Conservation (phyloP, 805 yeast species). For the Lachancea lanzarotensis region DNA sequence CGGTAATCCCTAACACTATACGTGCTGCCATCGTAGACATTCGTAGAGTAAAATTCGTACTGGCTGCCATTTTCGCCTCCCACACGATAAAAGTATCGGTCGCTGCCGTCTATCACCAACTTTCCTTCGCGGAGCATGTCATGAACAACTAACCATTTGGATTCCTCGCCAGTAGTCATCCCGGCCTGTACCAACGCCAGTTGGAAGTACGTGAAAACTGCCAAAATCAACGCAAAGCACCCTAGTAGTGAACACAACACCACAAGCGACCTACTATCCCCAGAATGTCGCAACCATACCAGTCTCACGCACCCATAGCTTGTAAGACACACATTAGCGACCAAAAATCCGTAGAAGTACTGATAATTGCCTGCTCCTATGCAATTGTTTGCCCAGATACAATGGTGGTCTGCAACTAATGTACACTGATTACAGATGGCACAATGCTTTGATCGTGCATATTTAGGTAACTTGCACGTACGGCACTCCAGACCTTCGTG, state of each 20-base stretch:
- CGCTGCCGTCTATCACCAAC: slow-evolving; percentile 23
- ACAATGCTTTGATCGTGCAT: slow-evolving; percentile 74
- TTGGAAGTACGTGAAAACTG: slow-evolving; percentile 42
- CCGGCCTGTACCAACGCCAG: slow-evolving; percentile 51
- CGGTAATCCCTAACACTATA: slow-evolving; percentile 14
- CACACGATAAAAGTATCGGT: slow-evolving; percentile 7
- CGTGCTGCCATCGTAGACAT: slow-evolving; percentile 23
- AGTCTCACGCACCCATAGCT: slow-evolving; percentile 38
- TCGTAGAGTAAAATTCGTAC: slow-evolving; percentile 22
- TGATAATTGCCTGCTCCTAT: slow-evolving; percentile 60
- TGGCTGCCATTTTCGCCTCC: slow-evolving; percentile 4
- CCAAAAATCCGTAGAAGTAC: slow-evolving; percentile 52
- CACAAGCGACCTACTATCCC: slow-evolving; percentile 20
- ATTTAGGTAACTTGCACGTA: slow-evolving; percentile 57
- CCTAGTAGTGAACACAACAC: slow-evolving; percentile 41
- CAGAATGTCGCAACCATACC: slow-evolving; percentile 10
- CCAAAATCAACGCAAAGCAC: slow-evolving; percentile 38
- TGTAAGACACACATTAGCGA: slow-evolving; percentile 41
- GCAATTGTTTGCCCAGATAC: slow-evolving; percentile 68
- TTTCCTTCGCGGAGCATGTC: slow-evolving; percentile 39
- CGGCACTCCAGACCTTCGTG: slow-evolving; percentile 44
- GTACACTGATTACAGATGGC: slow-evolving; percentile 59
- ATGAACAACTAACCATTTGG: slow-evolving; percentile 63
- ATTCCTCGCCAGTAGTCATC: slow-evolving; percentile 67
- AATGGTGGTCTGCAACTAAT: slow-evolving; percentile 64